Evolutionary conservation across 371 early-diverging fungal genomes (phyloP).

Genomic region (Blakeslea trispora): DNA sequence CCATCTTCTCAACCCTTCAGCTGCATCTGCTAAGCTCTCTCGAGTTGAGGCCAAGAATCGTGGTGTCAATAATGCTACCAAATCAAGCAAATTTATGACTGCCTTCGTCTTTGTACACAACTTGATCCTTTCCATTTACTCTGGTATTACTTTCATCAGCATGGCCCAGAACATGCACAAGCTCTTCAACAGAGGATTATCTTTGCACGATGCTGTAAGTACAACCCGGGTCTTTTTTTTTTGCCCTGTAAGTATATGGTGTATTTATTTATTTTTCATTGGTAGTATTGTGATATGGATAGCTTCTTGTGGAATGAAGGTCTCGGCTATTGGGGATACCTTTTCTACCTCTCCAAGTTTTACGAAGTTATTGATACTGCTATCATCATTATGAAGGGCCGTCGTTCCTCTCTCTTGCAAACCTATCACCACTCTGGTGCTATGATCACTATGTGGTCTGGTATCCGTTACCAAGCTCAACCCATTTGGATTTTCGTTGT

Average conservation of each 20-base stretch:
- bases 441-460: conserved; percentile 82
- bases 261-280: not conserved
- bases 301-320: conserved; percentile 68
- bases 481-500: conserved; percentile 87
- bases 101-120: conserved; percentile 81
- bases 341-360: conserved; percentile 87
- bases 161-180: conserved; percentile 60
- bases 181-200: conserved; percentile 38
- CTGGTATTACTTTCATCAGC: conserved; percentile 67
- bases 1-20: conserved; percentile 62
- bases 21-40: conserved; percentile 46
- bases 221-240: conserved; percentile 8
- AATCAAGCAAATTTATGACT: conserved; percentile 59
- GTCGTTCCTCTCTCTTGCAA: conserved; percentile 79
- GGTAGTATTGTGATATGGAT: conserved; percentile 71
- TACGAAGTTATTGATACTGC: conserved; percentile 89
- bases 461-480: conserved; percentile 72
- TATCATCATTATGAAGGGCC: conserved; percentile 82
- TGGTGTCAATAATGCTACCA: conserved; percentile 38
- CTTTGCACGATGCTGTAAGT: conserved; percentile 57
- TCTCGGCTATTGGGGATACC: conserved; percentile 77
- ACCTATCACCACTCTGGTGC: conserved; percentile 91
- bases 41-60: conserved; percentile 56
- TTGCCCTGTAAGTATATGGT: not conserved
- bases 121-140: conserved; percentile 67